phyloP scores from a whole-genome alignment of 1,284 basidiomycete species.

The Leccinum subfulvum region DNA sequence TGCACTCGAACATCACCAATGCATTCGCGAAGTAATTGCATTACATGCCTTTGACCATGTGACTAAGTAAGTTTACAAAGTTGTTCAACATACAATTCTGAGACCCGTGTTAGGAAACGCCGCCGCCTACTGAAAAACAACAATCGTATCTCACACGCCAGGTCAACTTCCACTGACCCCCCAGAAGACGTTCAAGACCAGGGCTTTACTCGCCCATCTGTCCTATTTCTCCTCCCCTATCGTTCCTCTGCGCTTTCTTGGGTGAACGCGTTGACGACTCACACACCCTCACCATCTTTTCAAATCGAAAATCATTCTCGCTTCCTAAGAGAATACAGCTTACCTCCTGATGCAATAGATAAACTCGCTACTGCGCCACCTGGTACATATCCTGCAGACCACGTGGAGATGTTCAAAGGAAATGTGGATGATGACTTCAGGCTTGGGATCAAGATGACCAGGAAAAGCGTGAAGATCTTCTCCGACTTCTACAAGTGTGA shows the following conservation, averaged over 20 bases:
- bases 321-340: conserved; percentile 79
- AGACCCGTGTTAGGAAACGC: conserved; percentile 69
- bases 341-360: conserved; percentile 80
- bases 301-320: conserved; percentile 87
- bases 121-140: conserved; percentile 92
- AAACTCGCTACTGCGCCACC: conserved; percentile 75
- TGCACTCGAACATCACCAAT: conserved; percentile 50
- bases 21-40: conserved; percentile 63
- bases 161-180: conserved; percentile 47
- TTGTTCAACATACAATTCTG: conserved; percentile 5
- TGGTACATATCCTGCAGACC: conserved; percentile 84
- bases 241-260: conserved; percentile 85
- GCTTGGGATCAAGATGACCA: conserved; percentile 89
- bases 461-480: conserved; percentile 86
- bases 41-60: conserved; percentile 85
- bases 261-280: conserved; percentile 67
- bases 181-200: conserved; percentile 88
- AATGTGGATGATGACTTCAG: conserved; percentile 97
- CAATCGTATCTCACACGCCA: conserved; percentile 79
- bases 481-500: conserved; percentile 90
- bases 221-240: conserved; percentile 90
- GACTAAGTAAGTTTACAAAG: conserved; percentile 58
- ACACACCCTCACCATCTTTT: conserved; percentile 66
- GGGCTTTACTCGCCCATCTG: conserved; percentile 95
- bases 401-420: conserved; percentile 93